Conservation (phyloP, 441 rosid genomes). For the Erodium trifolium region DNA sequence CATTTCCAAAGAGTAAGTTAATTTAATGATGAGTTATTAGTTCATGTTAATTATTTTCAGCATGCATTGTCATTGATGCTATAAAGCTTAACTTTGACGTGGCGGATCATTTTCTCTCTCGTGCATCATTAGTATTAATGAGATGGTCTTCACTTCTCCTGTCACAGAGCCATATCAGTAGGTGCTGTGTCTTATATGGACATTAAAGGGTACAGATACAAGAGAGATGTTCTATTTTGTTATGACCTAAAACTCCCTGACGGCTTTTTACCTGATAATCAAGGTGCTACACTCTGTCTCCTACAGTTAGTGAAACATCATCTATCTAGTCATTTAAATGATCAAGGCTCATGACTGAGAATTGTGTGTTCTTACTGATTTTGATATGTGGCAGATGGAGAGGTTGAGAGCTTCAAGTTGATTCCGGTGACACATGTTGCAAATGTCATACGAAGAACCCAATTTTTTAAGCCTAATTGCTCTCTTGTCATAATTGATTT, state of each 20-base stretch:
- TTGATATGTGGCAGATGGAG: slow-evolving; percentile 55
- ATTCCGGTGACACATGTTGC: slow-evolving; percentile 56
- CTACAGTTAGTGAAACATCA: background rate
- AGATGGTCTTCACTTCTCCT: slow-evolving; percentile 9
- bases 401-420: slow-evolving; percentile 78
- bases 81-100: background rate
- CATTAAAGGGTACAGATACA: slow-evolving; percentile 50
- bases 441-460: slow-evolving; percentile 50
- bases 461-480: slow-evolving; percentile 75
- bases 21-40: background rate
- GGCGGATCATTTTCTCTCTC: slow-evolving; percentile 4
- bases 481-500: slow-evolving; percentile 71
- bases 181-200: slow-evolving; percentile 81
- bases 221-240: slow-evolving; percentile 75
- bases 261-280: slow-evolving; percentile 52
- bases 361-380: background rate
- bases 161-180: slow-evolving; percentile 55
- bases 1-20: slow-evolving; percentile 42
- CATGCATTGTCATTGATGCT: slow-evolving; percentile 1
- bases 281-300: slow-evolving; percentile 31
- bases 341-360: background rate
- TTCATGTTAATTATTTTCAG: slow-evolving; percentile 5
- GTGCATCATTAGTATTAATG: background rate
- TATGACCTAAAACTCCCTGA: slow-evolving; percentile 72
- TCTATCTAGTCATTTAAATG: background rate